Evolutionary conservation across 805 yeast genomes (phyloP), one percentile per base, ranked within the genome.

Genomic region (Saccharomyces mikatae): DNA sequence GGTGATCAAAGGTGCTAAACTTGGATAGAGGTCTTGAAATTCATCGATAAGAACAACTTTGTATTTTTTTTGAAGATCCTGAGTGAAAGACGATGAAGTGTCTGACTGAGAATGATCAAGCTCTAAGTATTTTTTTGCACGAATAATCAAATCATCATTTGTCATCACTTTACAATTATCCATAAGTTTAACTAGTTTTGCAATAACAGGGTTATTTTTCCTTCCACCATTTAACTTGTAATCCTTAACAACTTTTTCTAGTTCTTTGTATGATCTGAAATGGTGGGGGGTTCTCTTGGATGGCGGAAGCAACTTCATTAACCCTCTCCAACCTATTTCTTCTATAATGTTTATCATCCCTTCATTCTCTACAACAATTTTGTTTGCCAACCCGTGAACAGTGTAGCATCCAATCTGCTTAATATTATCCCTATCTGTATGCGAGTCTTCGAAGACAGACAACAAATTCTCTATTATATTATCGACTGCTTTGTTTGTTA

Each of bases 401-500:
- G 91, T 86, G 57, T 74, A 71, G 0, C 84, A 71, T 22, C 73
- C 71, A 9, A 83, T 68, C 27, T 64, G 61, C 1, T 58, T 48
- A 0, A 67, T 58, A 8, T 59, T 53, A 4, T 57, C 60, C 21
- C 54, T 55, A 8, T 52, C 47, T 0, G 73, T 68, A 22, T 72
- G 53, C 0, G 67, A 71, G 3, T 57, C 62, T 1, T 79, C 79
- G 24, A 80, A 57, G 0, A 62, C 62, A 1, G 44, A 60, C 13
- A 46, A 48, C 31, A 72, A 73, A 55, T 66, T 77, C 41, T 46
- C 55, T 48, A 64, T 71, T 46, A 72, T 74, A 53, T 69, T 80
- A 32, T 76, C 77, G 1, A 86, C 89, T 0, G 90, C 81, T 53
- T 85, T 74, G 60, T 85, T 86, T 0, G 92, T 85, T 76, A 86